phyloP scores from a whole-genome alignment of 805 yeast genomes.

The Wickerhamomyces chambardii region DNA sequence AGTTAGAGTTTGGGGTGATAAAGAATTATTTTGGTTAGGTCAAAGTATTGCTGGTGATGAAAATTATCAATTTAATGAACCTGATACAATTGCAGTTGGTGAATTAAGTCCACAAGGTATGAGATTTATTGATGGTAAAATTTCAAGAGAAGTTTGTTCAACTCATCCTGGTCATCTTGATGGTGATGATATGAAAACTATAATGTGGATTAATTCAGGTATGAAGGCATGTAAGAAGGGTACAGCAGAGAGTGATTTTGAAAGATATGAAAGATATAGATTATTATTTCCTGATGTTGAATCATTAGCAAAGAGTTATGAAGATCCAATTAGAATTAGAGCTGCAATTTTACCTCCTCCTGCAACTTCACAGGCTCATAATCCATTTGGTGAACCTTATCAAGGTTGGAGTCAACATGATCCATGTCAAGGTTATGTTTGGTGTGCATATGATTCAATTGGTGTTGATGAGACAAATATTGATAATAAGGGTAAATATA shows the following conservation, averaged over 20 bases:
- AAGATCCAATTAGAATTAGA: conserved; percentile 21
- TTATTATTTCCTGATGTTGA: conserved; percentile 5
- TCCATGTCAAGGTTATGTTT: conserved; percentile 30
- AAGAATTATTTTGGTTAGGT: conserved; percentile 72
- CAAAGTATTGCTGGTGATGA: conserved; percentile 32
- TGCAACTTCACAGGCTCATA: conserved; percentile 12
- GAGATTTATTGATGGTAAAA: conserved; percentile 8
- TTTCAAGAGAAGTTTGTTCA: conserved; percentile 37
- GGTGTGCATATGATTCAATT: conserved; percentile 36
- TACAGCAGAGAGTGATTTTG: conserved; percentile 22
- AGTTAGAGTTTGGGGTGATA: conserved; percentile 64
- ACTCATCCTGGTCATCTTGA: conserved; percentile 54
- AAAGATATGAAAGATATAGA: conserved; percentile 3
- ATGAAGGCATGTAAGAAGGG: conserved; percentile 45
- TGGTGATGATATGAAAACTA: conserved; percentile 34
- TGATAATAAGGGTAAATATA: conserved; percentile 5
- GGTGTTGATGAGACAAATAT: conserved; percentile 20
- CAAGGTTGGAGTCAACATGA: conserved; percentile 26
- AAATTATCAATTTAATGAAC: conserved; percentile 25
- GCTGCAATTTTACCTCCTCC: conserved; percentile 34
- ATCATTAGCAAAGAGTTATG: conserved; percentile 21
- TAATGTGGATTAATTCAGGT: conserved; percentile 68
- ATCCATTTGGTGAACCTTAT: conserved; percentile 23
- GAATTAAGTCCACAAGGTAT: conserved; percentile 15
- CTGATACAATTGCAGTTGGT: conserved; percentile 29